A percentile compares a stretch with the other conserved stretches of the same genome.
phyloP scores from a whole-genome alignment of 73 alveolate genomes.

The Paramecium biaurelia region DNA sequence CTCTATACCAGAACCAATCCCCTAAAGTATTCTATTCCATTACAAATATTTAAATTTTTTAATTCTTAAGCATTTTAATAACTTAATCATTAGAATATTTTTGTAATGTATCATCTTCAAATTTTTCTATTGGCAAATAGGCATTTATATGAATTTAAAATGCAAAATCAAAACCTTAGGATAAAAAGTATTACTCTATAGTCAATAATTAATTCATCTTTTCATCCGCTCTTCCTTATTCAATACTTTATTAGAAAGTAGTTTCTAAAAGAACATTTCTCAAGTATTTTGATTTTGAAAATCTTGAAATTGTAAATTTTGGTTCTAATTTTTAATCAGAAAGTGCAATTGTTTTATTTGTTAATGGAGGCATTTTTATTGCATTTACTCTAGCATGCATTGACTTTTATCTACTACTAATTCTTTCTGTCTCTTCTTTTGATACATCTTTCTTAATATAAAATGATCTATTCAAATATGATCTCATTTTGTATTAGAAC shows the following conservation, averaged over 20 bases:
- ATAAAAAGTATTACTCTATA: neutral
- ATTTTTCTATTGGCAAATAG: slow-evolving; percentile 4
- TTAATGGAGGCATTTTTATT: neutral
- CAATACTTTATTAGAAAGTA: neutral
- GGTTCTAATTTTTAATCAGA: neutral
- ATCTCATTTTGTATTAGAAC: neutral
- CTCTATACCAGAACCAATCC: slow-evolving; percentile 8
- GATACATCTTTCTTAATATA: neutral
- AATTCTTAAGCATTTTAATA: neutral
- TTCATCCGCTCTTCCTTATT: neutral
- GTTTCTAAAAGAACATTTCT: neutral
- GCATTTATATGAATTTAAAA: neutral
- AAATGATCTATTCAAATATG: slow-evolving; percentile 11
- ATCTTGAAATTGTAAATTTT: neutral
- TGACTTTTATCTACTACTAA: neutral
- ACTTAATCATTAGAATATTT: neutral
- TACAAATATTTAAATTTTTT: neutral
- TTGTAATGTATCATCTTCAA: slow-evolving; percentile 2
- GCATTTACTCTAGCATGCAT: neutral
- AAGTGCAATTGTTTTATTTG: neutral
- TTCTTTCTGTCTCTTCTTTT: neutral
- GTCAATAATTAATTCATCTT: neutral
- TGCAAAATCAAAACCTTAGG: neutral
- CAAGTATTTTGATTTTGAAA: neutral
- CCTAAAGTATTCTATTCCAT: neutral